Evolutionary conservation across 148 eudicot genomes (phyloP), one percentile per base, ranked within the genome.

Genomic region (Nepenthes gracilis): DNA sequence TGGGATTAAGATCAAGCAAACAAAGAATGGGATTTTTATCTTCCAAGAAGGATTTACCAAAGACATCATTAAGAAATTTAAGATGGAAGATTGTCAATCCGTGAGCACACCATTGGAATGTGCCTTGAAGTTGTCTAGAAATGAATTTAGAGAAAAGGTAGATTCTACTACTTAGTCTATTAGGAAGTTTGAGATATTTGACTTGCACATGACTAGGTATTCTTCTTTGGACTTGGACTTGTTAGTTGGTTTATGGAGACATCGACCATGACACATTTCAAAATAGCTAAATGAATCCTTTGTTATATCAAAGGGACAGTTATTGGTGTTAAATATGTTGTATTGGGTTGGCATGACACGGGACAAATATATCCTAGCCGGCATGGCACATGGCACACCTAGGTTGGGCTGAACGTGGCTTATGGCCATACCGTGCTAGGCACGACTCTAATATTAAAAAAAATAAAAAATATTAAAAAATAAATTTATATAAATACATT

Each of bases 271-370:
- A 37, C 55, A 2, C 72, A 68, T 33, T 4, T 45, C 32, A 54
- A 54, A n/a, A 37, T 23, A 2, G 55, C 60, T 1, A 68, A 68
- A 47, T 43, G 72, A 35, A 68, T 68, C 9, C 40, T 68, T 36
- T 47, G 61, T 2, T 68, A 61, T 35, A 11, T 68, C 10, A 61
- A 55, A 36, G 72, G 72, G 5, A 68, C 72, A 5, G 8, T 40
- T 40, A 23, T 23, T 23, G 23, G 23, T 23, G 23, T 23, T 23
- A 23, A 23, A 23, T 23, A 23, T 23, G 23, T 23, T 23, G 23
- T 23, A 23, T 23, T 23, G 23, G 23, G 23, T 23, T 23, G 23
- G 23, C 23, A 23, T 23, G 23, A 23, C 23, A 23, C 0, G 23
- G 0, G 23, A 23, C 23, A 23, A 23, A 23, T 23, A 23, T 23